Evolutionary conservation across 192 early-diverging fungal genomes (phyloP), one percentile per base, ranked within the genome.

Genomic region (Coemansia erecta): DNA sequence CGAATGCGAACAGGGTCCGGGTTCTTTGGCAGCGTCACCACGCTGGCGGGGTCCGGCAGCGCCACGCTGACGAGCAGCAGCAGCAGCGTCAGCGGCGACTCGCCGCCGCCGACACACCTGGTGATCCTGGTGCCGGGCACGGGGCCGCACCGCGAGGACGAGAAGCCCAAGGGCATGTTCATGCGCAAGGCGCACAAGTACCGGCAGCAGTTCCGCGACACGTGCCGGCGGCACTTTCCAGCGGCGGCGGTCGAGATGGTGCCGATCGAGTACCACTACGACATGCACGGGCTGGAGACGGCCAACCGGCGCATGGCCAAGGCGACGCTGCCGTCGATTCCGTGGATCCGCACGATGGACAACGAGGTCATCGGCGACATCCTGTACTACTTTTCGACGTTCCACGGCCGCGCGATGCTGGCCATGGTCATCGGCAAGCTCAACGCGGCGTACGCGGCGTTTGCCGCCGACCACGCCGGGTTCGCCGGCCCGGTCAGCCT

Each of bases 401-500:
- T 49, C 26, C 82, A 83, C 61, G 84, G 84, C 8, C 60, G 68
- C 28, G 42, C 55, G n/a, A 82, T 88, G 37, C 70, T 84, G 1
- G 56, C 68, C 0, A 81, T 84, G 55, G 81, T 87, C 11, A 83
- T 79, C 1, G 50, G 58, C 8, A 82, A 86, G 52, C 70, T 81
- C 23, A 89, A 86, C 58, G 60, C 64, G 7, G 81, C 85, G 0
- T 89, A 89, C 53, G 49, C 63, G 2, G 60, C 67, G 15, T 89
- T 89, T 44, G 53, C 83, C 46, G 63, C 54, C 15, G 66, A 65
- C 17, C 73, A 90, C 58, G 85, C 89, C 2, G 63, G 71, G 15
- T 90, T 90, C 56, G 69, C 72, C 41, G 89, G 89, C 7, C 72
- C 81, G 19, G 68, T 89, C 31, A 72, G 68, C 21, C 66, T 90